Percentiles rank a stretch among this genome's conserved stretches.
phyloP scores from a whole-genome alignment of 2,329 filamentous ascomycete genomes.

The Tolypocladium album region DNA sequence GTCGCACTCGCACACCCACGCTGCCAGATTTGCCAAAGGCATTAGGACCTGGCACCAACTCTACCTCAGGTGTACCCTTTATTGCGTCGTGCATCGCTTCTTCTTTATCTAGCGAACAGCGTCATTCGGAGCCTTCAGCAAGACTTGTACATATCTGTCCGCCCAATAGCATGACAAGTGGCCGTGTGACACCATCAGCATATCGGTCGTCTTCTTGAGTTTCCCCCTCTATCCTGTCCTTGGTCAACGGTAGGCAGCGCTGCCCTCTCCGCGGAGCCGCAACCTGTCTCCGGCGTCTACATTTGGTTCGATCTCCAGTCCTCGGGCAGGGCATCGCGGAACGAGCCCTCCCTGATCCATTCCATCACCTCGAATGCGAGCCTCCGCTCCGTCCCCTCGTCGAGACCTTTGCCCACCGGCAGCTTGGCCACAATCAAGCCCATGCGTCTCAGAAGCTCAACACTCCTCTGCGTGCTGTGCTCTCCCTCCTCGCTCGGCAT shows the following conservation, averaged over 20 bases:
- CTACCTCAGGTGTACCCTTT: background rate
- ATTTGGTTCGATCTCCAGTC: conserved; percentile 7
- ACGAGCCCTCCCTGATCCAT: conserved; percentile 50
- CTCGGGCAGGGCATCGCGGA: conserved; percentile 17
- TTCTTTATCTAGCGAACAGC: background rate
- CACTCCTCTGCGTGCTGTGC: conserved; percentile 27
- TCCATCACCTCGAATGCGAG: conserved; percentile 83
- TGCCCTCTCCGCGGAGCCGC: background rate
- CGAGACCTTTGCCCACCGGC: conserved; percentile 32
- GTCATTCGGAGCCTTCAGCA: background rate
- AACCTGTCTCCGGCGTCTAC: background rate
- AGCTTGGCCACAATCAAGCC: conserved; percentile 45
- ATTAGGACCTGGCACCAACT: background rate
- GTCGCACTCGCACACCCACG: background rate
- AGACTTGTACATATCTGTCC: too few relatives aligned
- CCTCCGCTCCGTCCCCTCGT: conserved; percentile 61
- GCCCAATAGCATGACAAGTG: background rate
- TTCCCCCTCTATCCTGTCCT: background rate
- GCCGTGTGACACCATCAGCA: background rate
- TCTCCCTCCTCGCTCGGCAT: conserved; percentile 26
- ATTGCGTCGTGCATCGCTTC: background rate
- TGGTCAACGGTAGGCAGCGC: background rate
- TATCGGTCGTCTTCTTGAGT: background rate
- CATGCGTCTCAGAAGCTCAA: conserved; percentile 45
- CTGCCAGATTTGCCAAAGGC: background rate